Base-by-base conservation (phyloP, 2,329 filamentous ascomycete genomes). In the Ramichloridium luteum region DNA sequence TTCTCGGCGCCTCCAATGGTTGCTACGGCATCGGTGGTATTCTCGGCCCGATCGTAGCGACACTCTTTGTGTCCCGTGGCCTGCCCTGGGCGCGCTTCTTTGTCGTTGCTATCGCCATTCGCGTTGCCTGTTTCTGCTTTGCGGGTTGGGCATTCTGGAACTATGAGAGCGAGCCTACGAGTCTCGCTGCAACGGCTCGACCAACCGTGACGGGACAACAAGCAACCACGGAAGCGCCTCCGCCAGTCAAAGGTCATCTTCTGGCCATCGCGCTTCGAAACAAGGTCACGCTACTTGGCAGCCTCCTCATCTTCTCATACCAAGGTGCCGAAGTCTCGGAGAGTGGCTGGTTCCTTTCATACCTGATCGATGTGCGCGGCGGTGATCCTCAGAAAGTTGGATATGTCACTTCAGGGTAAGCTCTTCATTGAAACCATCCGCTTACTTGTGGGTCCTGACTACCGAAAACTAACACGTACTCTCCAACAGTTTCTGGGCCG, bases 311-410 rank as follows among this genome's bases (percentile, higher is more conserved):
- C 54, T 90, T 92, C 53, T 73, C 76, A 15, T 92, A 93, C 54
- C 81, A 90, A 56, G 83, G 82, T 18, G 78, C 80, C 20, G 83
- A 92, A 56, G 82, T 92, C 11, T 77, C 76, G 10, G 81, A 88
- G 41, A 82, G 78, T 0, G 82, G 83, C 32, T 92, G 83, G 84
- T 77, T 88, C 29, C 84, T 88, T 39, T 84, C 79, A 2, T 92
- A 86, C 60, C 62, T 92, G 23, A 84, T 90, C 55, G 68, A 70
- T 30, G 70, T 74, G 15, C 75, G 82, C 22, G 62, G 74, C 35
- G 82, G 80, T 10, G 67, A 79, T 44, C 80, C 80, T 5, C 63
- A 68, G 0, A 64, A 68, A 3, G 80, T 90, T 12, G 83, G 84
- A 20, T 90, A 90, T 53, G 80, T 90, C 13, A 84, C 80, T 2